These are phyloP conservation scores for Pugionium cornutum DNA, from an alignment of 345 rosid species.

Conservation along the genomic window DNA sequence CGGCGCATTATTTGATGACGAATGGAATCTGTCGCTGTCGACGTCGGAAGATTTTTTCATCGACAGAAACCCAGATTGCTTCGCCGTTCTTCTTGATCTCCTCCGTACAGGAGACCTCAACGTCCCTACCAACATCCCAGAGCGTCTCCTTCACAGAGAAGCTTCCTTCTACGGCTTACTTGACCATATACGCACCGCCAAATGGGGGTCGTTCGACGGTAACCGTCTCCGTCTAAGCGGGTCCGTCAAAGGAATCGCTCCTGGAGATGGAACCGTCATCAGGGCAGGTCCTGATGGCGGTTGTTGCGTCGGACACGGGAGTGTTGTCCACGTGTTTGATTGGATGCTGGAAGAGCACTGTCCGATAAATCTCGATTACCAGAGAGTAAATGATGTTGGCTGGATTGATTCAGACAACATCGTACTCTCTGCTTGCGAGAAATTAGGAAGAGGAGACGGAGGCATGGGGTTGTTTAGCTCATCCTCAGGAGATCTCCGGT, in stretches of 20 bases:
- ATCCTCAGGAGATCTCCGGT: constrained; percentile 67
- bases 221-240: constrained; percentile 58
- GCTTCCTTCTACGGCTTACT: constrained; percentile 81
- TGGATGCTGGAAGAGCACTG: constrained; percentile 90
- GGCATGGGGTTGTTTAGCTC: constrained; percentile 92
- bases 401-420: constrained; percentile 68
- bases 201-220: constrained; percentile 85
- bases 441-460: constrained; percentile 81
- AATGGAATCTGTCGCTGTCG: constrained; percentile 56
- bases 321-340: constrained; percentile 81
- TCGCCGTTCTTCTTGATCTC: constrained; percentile 85
- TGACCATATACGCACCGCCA: constrained; percentile 77
- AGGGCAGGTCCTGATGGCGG: constrained; percentile 96
- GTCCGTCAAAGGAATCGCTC: constrained; percentile 79
- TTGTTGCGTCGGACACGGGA: constrained; percentile 92
- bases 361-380: constrained; percentile 78
- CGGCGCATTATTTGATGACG: constrained; percentile 78
- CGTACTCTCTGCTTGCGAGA: constrained; percentile 74
- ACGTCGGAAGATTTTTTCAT: constrained; percentile 52
- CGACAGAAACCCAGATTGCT: constrained; percentile 90
- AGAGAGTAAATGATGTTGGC: constrained; percentile 86
- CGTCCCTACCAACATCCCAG: constrained; percentile 65
- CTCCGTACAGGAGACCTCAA: constrained; percentile 96
- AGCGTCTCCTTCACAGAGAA: constrained; percentile 72
- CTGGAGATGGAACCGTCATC: constrained; percentile 93